Evolutionary conservation across 1,284 basidiomycete species (phyloP).

Genomic region (Ceratobasidium sp.): DNA sequence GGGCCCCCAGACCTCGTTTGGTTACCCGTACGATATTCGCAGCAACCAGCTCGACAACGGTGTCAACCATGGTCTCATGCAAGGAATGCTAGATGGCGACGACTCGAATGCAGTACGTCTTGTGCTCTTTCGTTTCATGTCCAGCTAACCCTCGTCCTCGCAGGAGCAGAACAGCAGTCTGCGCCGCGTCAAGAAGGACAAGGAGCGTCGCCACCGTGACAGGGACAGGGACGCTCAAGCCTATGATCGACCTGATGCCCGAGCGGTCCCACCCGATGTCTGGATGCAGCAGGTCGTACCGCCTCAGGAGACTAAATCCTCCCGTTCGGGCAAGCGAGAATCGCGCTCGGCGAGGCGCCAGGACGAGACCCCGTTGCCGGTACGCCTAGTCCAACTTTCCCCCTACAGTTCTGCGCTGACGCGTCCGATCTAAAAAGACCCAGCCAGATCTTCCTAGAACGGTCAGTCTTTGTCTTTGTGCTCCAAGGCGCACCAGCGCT

Average conservation of each 20-base stretch:
- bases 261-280: constrained; percentile 24
- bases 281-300: constrained; percentile 34
- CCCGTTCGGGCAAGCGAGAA: constrained; percentile 15
- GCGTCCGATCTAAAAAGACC: neutral
- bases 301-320: constrained; percentile 24
- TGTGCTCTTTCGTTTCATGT: neutral
- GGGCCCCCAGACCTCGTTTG: constrained; percentile 7
- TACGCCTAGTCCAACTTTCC: neutral
- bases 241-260: neutral
- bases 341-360: constrained; percentile 25
- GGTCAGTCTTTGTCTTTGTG: constrained; percentile 36
- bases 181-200: constrained; percentile 36
- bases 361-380: constrained; percentile 22
- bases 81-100: constrained; percentile 1
- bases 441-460: constrained; percentile 36
- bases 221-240: neutral
- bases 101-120: constrained; percentile 4
- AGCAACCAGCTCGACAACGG: neutral
- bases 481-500: neutral
- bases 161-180: constrained; percentile 35
- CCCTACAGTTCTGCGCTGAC: neutral
- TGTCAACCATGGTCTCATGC: neutral
- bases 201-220: constrained; percentile 30
- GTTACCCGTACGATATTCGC: constrained; percentile 13
- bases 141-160: neutral